Evolutionary conservation across 139 green algal genomes (phyloP), one percentile per base, ranked within the genome.

Genomic region (Dunaliella primolecta): DNA sequence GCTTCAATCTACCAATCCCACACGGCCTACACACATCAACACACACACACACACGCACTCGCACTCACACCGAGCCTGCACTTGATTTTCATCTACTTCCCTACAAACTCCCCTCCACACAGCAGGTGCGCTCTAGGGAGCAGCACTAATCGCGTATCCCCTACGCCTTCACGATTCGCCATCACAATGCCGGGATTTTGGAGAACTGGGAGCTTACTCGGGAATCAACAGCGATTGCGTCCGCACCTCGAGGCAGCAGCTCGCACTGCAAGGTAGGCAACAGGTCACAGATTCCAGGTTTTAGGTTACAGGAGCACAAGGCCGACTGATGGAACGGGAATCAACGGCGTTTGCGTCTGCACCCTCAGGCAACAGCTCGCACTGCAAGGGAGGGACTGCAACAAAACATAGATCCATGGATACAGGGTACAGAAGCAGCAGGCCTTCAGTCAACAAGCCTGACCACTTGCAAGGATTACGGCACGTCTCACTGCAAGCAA

Each of bases 231-330:
- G 27, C n/a, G 38, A 84, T 56, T 3, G 80, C 55, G 30, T 78
- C 80, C 20, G 2, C 2, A 25, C 38, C 79, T 31, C 80, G 55
- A 20, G 94, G 93, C 87, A 99, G 87, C 83, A 99, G 90, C 90
- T 98, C 92, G 87, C 96, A 99, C 92, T 99, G 96, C 37, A 72
- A 34, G 71, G 83, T 15, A 74, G 0, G 15, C 38, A 25, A 80
- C n/a, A n/a, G n/a, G n/a, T n/a, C n/a, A n/a, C n/a, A n/a, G n/a
- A n/a, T n/a, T n/a, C n/a, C n/a, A n/a, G n/a, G n/a, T n/a, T n/a
- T n/a, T n/a, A n/a, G n/a, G n/a, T n/a, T n/a, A n/a, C n/a, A n/a
- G n/a, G n/a, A n/a, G n/a, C n/a, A n/a, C n/a, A n/a, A n/a, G n/a
- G n/a, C n/a, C n/a, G n/a, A n/a, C n/a, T n/a, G n/a, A n/a, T n/a